Conservation (phyloP, 257 asterid genomes). For the Solanum sparsipilum region DNA sequence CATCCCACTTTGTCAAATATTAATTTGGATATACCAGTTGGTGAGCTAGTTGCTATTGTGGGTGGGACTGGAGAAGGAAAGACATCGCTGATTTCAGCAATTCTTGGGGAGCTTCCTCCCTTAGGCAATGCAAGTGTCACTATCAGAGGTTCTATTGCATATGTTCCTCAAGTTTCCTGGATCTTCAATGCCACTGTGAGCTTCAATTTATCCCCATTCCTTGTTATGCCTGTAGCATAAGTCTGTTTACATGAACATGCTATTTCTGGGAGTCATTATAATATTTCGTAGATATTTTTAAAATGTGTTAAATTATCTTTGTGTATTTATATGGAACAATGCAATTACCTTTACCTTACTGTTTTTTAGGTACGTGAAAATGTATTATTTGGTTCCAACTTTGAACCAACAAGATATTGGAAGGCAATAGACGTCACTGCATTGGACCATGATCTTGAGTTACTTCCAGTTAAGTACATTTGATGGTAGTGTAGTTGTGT, state of each 20-base stretch:
- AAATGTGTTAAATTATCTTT: neutral
- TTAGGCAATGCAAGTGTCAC: conserved; percentile 51
- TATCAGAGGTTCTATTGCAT: conserved; percentile 77
- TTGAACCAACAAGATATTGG: conserved; percentile 55
- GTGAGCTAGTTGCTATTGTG: conserved; percentile 76
- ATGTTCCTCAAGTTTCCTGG: conserved; percentile 95
- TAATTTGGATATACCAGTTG: conserved; percentile 68
- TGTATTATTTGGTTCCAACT: conserved; percentile 64
- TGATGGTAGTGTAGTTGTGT: neutral
- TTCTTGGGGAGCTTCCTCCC: conserved; percentile 87
- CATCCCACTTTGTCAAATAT: conserved; percentile 63
- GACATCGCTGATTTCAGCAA: conserved; percentile 77
- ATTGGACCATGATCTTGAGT: conserved; percentile 64
- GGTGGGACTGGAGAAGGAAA: conserved; percentile 99
- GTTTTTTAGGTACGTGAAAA: conserved; percentile 69
- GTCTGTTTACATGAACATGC: neutral
- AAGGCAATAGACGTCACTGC: conserved; percentile 69
- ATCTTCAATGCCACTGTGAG: conserved; percentile 90
- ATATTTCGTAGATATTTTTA: neutral
- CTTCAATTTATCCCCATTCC: conserved; percentile 1
- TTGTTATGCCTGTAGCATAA: neutral
- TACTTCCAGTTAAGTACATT: conserved; percentile 60
- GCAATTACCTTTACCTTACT: neutral
- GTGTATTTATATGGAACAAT: neutral
- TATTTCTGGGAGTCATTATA: neutral